These are phyloP conservation scores for Zygoascus ofunaensis DNA, from an alignment of 805 yeast species.

Conservation along the genomic window DNA sequence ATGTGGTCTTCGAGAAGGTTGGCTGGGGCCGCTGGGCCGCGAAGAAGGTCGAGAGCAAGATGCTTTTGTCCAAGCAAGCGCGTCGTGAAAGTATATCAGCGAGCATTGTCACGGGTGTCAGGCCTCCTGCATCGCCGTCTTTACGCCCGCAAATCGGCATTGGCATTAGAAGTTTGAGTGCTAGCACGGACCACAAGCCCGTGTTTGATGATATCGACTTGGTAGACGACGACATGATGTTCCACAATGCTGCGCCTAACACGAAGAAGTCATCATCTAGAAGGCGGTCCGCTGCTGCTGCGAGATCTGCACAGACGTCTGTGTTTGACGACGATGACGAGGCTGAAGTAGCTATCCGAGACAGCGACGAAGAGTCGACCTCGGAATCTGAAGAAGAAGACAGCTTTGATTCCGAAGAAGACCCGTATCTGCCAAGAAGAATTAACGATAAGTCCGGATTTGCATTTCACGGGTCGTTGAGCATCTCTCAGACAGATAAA, in stretches of 20 bases:
- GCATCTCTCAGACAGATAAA: constrained; percentile 17
- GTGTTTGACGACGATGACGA: constrained; percentile 22
- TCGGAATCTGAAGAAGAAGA: constrained; percentile 23
- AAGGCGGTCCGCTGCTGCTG: constrained; percentile 4
- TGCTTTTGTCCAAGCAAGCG: constrained; percentile 1
- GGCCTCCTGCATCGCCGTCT: constrained; percentile 29
- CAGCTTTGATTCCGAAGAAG: constrained; percentile 25
- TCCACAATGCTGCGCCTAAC: constrained; percentile 17
- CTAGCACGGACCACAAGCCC: constrained; percentile 4
- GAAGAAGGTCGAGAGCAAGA: constrained; percentile 26
- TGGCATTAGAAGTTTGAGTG: constrained; percentile 10
- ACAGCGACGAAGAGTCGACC: constrained; percentile 25
- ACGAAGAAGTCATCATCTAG: neutral
- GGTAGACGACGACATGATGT: constrained; percentile 28
- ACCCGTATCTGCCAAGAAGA: constrained; percentile 17
- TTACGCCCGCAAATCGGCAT: constrained; percentile 25
- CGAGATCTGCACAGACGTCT: constrained; percentile 6
- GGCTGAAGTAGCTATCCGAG: constrained; percentile 18
- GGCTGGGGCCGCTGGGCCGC: constrained; percentile 99
- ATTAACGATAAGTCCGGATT: constrained; percentile 3
- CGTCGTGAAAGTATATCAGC: constrained; percentile 21
- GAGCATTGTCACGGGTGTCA: constrained; percentile 7
- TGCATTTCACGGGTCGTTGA: neutral
- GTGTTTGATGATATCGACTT: constrained; percentile 25
- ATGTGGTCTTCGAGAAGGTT: constrained; percentile 64